Conservation (phyloP, 140 eudicot species). For the Stevia rebaudiana region DNA sequence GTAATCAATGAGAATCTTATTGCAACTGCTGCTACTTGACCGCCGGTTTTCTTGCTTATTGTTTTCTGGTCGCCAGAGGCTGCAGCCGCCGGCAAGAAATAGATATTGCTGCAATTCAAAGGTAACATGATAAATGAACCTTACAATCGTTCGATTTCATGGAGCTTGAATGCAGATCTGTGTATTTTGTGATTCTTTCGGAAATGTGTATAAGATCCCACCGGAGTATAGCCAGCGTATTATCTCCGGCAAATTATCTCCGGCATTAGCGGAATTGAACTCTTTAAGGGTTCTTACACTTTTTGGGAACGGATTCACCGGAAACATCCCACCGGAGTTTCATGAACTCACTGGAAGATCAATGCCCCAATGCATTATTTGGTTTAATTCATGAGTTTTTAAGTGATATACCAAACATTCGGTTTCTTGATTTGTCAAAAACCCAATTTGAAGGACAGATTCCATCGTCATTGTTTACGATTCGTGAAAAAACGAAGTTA, state of each 20-base stretch:
- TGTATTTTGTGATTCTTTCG: constrained; percentile 73
- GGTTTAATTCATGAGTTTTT: constrained; percentile 81
- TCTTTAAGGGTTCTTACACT: constrained; percentile 63
- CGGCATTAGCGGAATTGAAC: constrained; percentile 59
- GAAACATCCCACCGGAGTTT: constrained; percentile 73
- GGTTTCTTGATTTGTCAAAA: constrained; percentile 87
- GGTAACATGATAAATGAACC: constrained; percentile 88
- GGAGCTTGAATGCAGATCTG: constrained; percentile 61
- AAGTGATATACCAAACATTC: constrained; percentile 62
- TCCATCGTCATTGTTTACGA: constrained; percentile 56
- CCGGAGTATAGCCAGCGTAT: constrained; percentile 83
- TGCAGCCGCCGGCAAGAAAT: constrained; percentile 42
- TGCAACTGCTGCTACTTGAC: constrained; percentile 26
- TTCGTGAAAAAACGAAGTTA: constrained; percentile 64
- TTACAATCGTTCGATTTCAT: constrained; percentile 53
- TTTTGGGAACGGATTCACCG: constrained; percentile 76
- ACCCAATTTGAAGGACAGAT: constrained; percentile 66
- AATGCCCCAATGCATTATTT: constrained; percentile 78
- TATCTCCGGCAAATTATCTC: constrained; percentile 70
- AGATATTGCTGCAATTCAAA: constrained; percentile 86
- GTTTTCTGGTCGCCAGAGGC: constrained; percentile 31
- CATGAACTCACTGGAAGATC: constrained; percentile 85
- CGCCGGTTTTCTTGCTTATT: constrained; percentile 25
- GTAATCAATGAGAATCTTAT: constrained; percentile 28
- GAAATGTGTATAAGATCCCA: constrained; percentile 75